phyloP scores from a whole-genome alignment of 352 stramenopile species.

The Phytopythium sindhum region DNA sequence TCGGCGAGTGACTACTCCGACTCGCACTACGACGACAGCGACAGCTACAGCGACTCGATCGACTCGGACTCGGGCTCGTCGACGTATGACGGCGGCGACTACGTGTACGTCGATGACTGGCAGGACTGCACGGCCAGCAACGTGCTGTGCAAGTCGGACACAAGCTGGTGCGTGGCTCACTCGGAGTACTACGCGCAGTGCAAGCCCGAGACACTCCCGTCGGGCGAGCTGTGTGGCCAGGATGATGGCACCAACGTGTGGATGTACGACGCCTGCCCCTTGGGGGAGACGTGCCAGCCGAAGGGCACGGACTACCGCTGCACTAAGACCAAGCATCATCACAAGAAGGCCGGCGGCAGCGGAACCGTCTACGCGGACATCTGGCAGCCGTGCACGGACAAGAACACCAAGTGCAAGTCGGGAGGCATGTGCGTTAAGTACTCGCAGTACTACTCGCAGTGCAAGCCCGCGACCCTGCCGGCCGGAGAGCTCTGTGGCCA shows the following conservation, averaged over 20 bases:
- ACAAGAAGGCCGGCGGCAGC: not conserved
- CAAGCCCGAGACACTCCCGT: conserved; percentile 22
- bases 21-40: not conserved
- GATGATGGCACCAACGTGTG: conserved; percentile 23
- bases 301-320: conserved; percentile 10
- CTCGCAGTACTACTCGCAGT: conserved; percentile 32
- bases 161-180: conserved; percentile 19
- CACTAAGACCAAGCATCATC: conserved; percentile 5
- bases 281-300: conserved; percentile 7
- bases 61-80: not conserved
- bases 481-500: conserved; percentile 28
- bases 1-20: not conserved
- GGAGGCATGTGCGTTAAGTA: conserved; percentile 19
- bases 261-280: conserved; percentile 26
- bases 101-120: conserved; percentile 15
- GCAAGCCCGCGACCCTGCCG: conserved; percentile 18
- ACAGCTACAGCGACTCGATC: not conserved
- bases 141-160: conserved; percentile 10
- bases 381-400: conserved; percentile 20
- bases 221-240: conserved; percentile 28
- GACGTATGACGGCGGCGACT: not conserved
- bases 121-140: conserved; percentile 15
- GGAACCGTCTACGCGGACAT: conserved; percentile 6
- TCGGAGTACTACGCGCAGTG: conserved; percentile 29
- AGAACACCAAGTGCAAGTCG: conserved; percentile 10